Evolutionary conservation across 2,329 filamentous ascomycete species (phyloP), one percentile per base, ranked within the genome.

Genomic region (Stagonosporopsis vannaccii): DNA sequence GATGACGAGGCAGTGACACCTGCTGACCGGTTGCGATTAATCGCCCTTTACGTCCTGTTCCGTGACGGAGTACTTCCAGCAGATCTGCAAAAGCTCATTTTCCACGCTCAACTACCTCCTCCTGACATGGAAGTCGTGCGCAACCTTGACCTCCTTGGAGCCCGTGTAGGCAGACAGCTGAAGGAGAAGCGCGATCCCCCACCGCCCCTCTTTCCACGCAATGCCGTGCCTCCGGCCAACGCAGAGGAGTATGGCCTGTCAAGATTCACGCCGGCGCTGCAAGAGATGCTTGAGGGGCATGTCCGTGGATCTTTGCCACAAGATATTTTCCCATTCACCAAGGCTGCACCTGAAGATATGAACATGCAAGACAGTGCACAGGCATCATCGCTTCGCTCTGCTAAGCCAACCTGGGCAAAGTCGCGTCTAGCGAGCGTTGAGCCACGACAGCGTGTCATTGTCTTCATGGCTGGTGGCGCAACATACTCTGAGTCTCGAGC

Each of bases 391-490:
- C 84, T 99, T 22, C 90, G 95, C 55, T 91, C 91, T 9, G 92
- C 92, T 15, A 96, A 97, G 69, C 95, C 94, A 1, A 97, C 93
- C 37, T 99, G 95, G 95, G 95, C 95, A 2, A 91, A 91, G 49
- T 89, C 90, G 9, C 88, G 92, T 39, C 84, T 89, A 41, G 85
- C 87, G 25, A 87, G 81, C 56, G 86, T 82, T 58, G 94, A 98
- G 73, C 96, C 93, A 62, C 87, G 90, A 49, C 95, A 99, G 74
- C 87, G 95, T 48, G 84, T 98, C 50, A 90, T 99, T 56, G 88
- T 98, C 15, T 98, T 97, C 74, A 89, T 98, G 84, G 95, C 94
- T 1, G 95, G 95, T 43, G 95, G 95, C 40, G 95, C 95, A 19
- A 98, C 95, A 0, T 97, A 94, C 74, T 92, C 91, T 5, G 95